Evolutionary conservation across 176 grass and related monocot genomes (phyloP).

Genomic region (Avena eriantha): DNA sequence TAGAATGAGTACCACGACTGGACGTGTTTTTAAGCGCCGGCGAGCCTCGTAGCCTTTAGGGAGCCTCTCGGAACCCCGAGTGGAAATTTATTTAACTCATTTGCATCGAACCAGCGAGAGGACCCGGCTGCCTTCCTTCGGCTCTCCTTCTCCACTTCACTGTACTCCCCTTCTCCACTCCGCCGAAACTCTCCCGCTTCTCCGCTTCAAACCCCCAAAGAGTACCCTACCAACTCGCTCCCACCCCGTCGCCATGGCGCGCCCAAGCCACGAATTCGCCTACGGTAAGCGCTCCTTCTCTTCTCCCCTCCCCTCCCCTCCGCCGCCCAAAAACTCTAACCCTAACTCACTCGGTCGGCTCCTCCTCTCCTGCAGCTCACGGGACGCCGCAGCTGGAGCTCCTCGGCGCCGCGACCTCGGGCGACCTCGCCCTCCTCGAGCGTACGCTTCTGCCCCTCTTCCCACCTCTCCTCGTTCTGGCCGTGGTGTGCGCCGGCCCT

Average conservation of each 20-base stretch:
- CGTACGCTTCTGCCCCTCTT: background rate
- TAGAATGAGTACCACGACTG: too few relatives aligned
- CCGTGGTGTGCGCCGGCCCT: too few relatives aligned
- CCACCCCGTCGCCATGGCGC: too few relatives aligned
- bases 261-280: background rate
- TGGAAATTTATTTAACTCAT: too few relatives aligned
- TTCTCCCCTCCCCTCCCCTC: background rate
- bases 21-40: too few relatives aligned
- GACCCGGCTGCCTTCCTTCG: too few relatives aligned
- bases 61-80: too few relatives aligned
- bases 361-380: background rate
- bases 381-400: background rate
- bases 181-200: background rate
- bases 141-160: too few relatives aligned
- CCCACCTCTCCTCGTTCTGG: background rate
- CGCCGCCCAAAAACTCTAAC: background rate
- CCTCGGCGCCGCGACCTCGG: background rate
- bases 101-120: too few relatives aligned
- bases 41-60: too few relatives aligned
- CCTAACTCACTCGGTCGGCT: background rate
- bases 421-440: background rate
- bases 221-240: too few relatives aligned
- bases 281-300: background rate
- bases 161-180: background rate
- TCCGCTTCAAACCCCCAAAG: background rate